A percentile compares a stretch with the other conserved stretches of the same genome.
These are phyloP conservation scores for Piloderma croceum DNA, from an alignment of 768 basidiomycete species.

Conservation along the genomic window DNA sequence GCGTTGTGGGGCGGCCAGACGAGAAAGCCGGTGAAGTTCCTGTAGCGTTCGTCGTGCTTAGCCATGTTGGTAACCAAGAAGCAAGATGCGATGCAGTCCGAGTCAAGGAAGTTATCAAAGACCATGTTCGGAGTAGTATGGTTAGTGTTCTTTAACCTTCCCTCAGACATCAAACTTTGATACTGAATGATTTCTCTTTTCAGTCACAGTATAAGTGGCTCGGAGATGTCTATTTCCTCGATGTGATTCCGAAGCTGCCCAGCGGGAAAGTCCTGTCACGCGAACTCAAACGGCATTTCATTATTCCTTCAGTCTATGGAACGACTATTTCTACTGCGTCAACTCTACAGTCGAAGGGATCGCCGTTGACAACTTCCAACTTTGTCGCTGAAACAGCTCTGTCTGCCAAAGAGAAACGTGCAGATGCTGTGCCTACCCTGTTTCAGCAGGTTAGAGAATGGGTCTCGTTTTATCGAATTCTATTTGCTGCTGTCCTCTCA, in stretches of 20 bases:
- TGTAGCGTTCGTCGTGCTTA: conserved; percentile 31
- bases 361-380: conserved; percentile 4
- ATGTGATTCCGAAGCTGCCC: conserved; percentile 41
- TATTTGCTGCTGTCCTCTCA: not conserved
- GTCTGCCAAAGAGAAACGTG: conserved; percentile 24
- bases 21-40: conserved; percentile 27
- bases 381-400: conserved; percentile 22
- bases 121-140: conserved; percentile 20
- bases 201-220: conserved; percentile 39
- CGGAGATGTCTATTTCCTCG: conserved; percentile 39
- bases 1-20: conserved; percentile 25
- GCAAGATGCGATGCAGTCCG: too few species aligned
- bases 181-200: too few species aligned
- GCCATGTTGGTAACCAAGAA: too few species aligned
- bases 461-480: not conserved
- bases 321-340: not conserved
- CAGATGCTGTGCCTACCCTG: conserved; percentile 4
- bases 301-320: not conserved
- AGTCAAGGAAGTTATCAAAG: too few species aligned
- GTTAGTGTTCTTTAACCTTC: conserved; percentile 3
- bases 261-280: conserved; percentile 35
- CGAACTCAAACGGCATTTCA: conserved; percentile 17
- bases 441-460: conserved; percentile 2
- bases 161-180: too few species aligned
- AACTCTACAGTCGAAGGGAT: not conserved